Conservation (phyloP, 306 rosid genomes). For the Carpinus viminea region DNA sequence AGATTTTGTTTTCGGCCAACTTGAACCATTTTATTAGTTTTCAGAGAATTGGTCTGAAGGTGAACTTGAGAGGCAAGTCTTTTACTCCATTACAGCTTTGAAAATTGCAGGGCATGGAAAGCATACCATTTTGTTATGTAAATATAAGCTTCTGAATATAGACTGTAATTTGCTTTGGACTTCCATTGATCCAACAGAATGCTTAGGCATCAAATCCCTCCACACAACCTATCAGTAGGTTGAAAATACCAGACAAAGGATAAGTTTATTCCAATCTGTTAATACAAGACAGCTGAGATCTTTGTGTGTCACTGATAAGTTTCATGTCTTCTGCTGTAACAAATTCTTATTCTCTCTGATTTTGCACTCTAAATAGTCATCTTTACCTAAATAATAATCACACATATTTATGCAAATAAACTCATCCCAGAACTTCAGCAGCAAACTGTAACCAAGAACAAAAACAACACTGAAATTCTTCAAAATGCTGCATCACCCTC, state of each 20-base stretch:
- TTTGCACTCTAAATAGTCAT: conserved; percentile 9
- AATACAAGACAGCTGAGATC: conserved; percentile 11
- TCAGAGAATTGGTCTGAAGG: not conserved
- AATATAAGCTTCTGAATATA: not conserved
- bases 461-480: conserved; percentile 1
- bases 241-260: not conserved
- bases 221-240: not conserved
- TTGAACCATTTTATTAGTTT: conserved; percentile 13
- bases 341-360: not conserved
- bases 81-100: not conserved
- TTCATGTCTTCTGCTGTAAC: conserved; percentile 2
- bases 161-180: not conserved
- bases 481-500: conserved; percentile 32
- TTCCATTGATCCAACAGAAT: not conserved
- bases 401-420: conserved; percentile 16
- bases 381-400: conserved; percentile 11
- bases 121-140: not conserved
- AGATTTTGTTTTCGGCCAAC: conserved; percentile 45
- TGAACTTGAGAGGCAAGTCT: conserved; percentile 16
- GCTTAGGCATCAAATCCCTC: not conserved
- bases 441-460: not conserved
- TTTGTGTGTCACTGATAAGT: conserved; percentile 7
- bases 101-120: not conserved
- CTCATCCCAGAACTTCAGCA: conserved; percentile 11
- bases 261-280: conserved; percentile 17